Evolutionary conservation across 805 yeast species (phyloP).

Genomic region (Ogataea ramenticola): DNA sequence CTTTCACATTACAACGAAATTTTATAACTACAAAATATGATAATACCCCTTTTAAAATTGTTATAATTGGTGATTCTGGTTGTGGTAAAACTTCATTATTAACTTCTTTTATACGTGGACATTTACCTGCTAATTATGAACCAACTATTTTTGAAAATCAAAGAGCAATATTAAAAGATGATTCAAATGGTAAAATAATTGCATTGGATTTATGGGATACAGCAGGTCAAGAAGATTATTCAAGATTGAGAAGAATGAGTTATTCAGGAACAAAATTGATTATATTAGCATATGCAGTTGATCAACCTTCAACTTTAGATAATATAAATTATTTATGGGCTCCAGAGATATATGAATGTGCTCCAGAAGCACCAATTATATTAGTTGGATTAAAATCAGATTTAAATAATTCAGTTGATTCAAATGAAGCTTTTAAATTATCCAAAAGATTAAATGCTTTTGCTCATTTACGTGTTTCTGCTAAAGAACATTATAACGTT

Average conservation of each 20-base stretch:
- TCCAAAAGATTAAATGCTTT: constrained; percentile 52
- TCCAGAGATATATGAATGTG: constrained; percentile 78
- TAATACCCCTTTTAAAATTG: constrained; percentile 28
- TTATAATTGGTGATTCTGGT: constrained; percentile 85
- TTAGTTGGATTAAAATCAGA: constrained; percentile 84
- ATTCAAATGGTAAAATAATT: constrained; percentile 59
- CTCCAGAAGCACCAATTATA: constrained; percentile 71
- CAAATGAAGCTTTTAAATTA: constrained; percentile 10
- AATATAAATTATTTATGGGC: constrained; percentile 80
- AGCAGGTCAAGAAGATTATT: constrained; percentile 86
- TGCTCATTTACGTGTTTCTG: constrained; percentile 74
- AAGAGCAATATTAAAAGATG: constrained; percentile 37
- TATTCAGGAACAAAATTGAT: constrained; percentile 76
- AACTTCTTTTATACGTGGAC: constrained; percentile 54
- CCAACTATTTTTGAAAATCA: constrained; percentile 79
- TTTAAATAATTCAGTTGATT: constrained; percentile 25
- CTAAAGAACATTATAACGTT: constrained; percentile 62
- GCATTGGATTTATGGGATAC: constrained; percentile 84
- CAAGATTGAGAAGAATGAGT: constrained; percentile 67
- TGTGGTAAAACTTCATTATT: constrained; percentile 80
- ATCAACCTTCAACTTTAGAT: constrained; percentile 52
- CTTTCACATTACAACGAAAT: not conserved
- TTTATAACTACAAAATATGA: too few relatives aligned
- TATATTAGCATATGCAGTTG: constrained; percentile 69
- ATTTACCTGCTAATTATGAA: constrained; percentile 65